Evolutionary conservation across 169 alveolate species (phyloP).

Genomic region (Cryptosporidium parvum): DNA sequence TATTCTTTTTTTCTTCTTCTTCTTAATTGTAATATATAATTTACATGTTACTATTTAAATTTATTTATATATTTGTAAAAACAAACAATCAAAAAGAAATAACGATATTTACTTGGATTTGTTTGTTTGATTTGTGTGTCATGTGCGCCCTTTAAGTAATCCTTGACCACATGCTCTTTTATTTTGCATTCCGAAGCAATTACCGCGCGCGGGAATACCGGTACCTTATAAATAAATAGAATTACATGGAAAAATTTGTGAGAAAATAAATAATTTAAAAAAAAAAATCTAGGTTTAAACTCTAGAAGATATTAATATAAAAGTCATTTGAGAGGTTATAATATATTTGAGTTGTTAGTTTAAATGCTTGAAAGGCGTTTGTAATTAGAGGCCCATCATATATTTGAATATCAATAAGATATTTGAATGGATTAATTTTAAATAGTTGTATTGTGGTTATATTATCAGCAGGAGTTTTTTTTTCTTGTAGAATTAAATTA

Average conservation of each 20-base stretch:
- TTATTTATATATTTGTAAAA: no score
- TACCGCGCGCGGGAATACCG: no score
- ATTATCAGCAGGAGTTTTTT: neutral
- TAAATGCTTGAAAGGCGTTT: constrained; percentile 48
- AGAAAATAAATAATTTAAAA: neutral
- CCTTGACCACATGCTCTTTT: no score
- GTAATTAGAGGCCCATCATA: constrained; percentile 65
- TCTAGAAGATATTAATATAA: constrained; percentile 14
- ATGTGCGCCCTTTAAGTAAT: no score
- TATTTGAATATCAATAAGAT: constrained; percentile 45
- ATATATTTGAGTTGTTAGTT: constrained; percentile 35
- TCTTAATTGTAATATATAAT: no score
- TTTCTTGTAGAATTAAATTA: neutral
- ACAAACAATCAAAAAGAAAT: no score
- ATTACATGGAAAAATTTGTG: neutral
- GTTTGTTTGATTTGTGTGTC: no score
- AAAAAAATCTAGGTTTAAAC: neutral
- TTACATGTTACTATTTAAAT: no score
- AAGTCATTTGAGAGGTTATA: neutral
- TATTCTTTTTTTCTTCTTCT: no score
- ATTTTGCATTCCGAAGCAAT: no score
- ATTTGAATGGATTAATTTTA: constrained; percentile 61
- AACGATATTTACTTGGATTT: no score
- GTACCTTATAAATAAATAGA: neutral
- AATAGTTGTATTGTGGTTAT: constrained; percentile 44